Conservation (phyloP, 176 grass and related monocot species). For the Phoenix dactylifera region DNA sequence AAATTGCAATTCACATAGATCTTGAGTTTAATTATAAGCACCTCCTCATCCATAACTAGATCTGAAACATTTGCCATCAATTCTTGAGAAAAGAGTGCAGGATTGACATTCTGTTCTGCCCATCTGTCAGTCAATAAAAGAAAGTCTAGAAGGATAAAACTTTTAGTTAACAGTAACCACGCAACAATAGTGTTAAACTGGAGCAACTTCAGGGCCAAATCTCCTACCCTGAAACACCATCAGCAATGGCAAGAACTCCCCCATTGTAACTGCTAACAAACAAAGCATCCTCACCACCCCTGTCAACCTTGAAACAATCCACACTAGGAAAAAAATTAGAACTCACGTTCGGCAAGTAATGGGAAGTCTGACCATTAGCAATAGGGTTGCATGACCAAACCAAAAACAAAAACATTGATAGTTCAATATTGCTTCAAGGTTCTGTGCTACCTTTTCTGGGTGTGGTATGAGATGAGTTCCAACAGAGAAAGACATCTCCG, state of each 20-base stretch:
- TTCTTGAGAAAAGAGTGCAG: conserved; percentile 81
- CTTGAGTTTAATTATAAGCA: conserved; percentile 8
- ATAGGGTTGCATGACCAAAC: conserved; percentile 1
- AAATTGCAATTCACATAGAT: neutral
- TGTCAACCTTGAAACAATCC: conserved; percentile 35
- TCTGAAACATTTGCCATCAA: conserved; percentile 66
- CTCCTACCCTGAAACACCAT: conserved; percentile 82
- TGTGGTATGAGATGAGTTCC: conserved; percentile 59
- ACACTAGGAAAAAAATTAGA: too few relatives aligned
- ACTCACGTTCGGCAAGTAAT: too few relatives aligned
- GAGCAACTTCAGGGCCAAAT: conserved; percentile 6
- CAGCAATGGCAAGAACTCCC: conserved; percentile 80
- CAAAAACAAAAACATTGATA: neutral
- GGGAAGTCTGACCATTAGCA: too few relatives aligned
- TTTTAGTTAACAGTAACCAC: conserved; percentile 41
- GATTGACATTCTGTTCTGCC: conserved; percentile 83
- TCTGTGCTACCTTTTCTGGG: conserved; percentile 51
- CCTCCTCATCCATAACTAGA: conserved; percentile 68
- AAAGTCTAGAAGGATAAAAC: conserved; percentile 72
- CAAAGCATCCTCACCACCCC: conserved; percentile 82
- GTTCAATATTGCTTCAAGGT: neutral
- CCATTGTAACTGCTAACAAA: conserved; percentile 37
- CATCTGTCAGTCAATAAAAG: conserved; percentile 82
- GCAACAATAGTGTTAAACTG: neutral
- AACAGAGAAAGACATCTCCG: conserved; percentile 50